Base-by-base conservation (phyloP, 495 filamentous ascomycete species). In the Aspergillus panamensis region DNA sequence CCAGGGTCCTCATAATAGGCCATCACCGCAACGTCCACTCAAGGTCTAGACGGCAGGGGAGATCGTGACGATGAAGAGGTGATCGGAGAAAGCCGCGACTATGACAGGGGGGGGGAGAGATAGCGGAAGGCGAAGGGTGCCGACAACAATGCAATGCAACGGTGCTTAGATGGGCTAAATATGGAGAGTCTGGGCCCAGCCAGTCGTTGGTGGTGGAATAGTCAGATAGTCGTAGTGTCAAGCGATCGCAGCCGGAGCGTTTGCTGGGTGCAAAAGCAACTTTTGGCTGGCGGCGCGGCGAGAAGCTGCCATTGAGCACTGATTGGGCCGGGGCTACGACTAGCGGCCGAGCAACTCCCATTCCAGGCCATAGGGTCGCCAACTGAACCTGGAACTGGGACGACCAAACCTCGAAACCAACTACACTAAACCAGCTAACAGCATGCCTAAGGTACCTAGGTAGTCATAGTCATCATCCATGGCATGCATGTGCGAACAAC, bases 1-100 rank as follows among this genome's bases (percentile, higher is more conserved):
- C 68, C 73, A 61, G 67, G 55, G 25, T 79, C 76, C 9, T 79
- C 76, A 61, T 75, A 76, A 43, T 66, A 74, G 52, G 74, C 70
- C 76, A 79, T 79, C 32, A 60, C 57, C 61, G 60, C 58, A 47
- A 53, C 42, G 13, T 25, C 47, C 51, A 29, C 31, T 25, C 25
- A 25, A 39, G 44, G 30, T 37, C 44, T 39, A 30, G 43, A 53
- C 39, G 30, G 29, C 35, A 33, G 51, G 47, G 48, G 32, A 57
- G 49, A 57, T 21, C 33, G 47, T 51, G 45, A 53, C 17, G 43
- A 25, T 51, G 43, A 58, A 35, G 54, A 52, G 55, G 49, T 40
- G 35, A 50, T 51, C 47, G 59, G 53, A 30, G 52, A 59, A 48
- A 19, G 39, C 52, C 42, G 59, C 55, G 33, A 61, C 31, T 51